These are phyloP conservation scores for Elaeagnus macrophylla DNA, from an alignment of 306 rosid species.

Conservation along the genomic window DNA sequence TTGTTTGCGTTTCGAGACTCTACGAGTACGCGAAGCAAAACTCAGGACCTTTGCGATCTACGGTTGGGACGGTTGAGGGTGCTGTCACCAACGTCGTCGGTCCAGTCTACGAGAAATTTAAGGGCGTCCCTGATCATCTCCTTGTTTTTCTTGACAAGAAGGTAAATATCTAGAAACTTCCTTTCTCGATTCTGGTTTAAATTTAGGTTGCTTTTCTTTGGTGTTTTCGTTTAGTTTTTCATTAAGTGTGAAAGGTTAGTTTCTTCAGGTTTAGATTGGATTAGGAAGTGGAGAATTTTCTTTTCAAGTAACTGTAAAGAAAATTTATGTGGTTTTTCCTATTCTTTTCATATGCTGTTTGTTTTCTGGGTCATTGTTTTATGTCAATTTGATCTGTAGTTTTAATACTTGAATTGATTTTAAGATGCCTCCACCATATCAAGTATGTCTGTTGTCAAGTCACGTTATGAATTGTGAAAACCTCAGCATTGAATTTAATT, in stretches of 20 bases:
- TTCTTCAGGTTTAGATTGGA: too few species aligned
- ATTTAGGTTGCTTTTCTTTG: background rate
- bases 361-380: too few species aligned
- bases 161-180: slow-evolving; percentile 26
- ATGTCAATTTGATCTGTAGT: too few species aligned
- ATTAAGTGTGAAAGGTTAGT: background rate
- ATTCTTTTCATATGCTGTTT: too few species aligned
- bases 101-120: slow-evolving; percentile 52
- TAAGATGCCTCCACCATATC: too few species aligned
- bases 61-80: slow-evolving; percentile 49
- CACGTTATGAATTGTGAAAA: too few species aligned
- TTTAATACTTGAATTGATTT: too few species aligned
- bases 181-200: background rate
- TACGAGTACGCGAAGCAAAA: slow-evolving; percentile 64
- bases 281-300: too few species aligned
- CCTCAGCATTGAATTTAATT: too few species aligned
- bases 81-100: slow-evolving; percentile 43
- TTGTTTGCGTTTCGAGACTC: slow-evolving; percentile 35
- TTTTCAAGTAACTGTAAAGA: too few species aligned
- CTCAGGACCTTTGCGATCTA: slow-evolving; percentile 57
- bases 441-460: too few species aligned
- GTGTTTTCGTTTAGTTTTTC: background rate
- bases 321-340: too few species aligned
- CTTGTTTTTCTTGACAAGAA: slow-evolving; percentile 51
- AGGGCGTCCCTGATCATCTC: slow-evolving; percentile 48